These are phyloP conservation scores for Bremia lactucae DNA, from an alignment of 352 stramenopile species.

Conservation along the genomic window DNA sequence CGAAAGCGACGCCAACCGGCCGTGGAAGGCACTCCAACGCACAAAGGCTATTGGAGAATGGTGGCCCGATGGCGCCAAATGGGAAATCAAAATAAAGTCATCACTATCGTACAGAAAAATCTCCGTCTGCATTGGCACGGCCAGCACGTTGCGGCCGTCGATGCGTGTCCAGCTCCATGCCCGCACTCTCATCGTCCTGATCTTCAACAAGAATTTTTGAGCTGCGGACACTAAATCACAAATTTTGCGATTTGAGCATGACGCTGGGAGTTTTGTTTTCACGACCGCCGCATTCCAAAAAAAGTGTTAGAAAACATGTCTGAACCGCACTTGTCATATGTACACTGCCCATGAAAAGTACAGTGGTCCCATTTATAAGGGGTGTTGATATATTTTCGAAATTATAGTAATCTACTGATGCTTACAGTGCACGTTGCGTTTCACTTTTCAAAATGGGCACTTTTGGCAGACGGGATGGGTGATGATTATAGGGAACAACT, in stretches of 20 bases:
- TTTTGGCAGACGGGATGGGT: no score
- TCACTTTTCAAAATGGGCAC: no score
- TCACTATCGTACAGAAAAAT: constrained; percentile 76
- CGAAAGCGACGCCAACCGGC: constrained; percentile 67
- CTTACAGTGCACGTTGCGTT: no score
- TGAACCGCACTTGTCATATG: no score
- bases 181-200: constrained; percentile 20
- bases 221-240: constrained; percentile 2
- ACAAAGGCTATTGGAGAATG: constrained; percentile 42
- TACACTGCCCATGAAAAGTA: no score
- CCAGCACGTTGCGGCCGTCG: constrained; percentile 73
- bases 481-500: no score
- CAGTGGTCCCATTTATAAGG: no score
- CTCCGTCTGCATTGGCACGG: constrained; percentile 50
- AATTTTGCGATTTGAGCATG: constrained; percentile 6
- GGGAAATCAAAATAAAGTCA: constrained; percentile 69
- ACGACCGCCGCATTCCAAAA: no score
- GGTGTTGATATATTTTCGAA: no score
- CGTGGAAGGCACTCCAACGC: constrained; percentile 70
- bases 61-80: constrained; percentile 50
- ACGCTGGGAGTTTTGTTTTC: no score
- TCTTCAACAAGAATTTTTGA: constrained; percentile 10
- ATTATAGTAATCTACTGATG: no score
- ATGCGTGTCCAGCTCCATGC: constrained; percentile 75
- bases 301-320: no score